A percentile compares a stretch with the other conserved stretches of the same genome.
Conservation (phyloP, 1,139 yeast species). For the Oligophagozyma castellii region DNA sequence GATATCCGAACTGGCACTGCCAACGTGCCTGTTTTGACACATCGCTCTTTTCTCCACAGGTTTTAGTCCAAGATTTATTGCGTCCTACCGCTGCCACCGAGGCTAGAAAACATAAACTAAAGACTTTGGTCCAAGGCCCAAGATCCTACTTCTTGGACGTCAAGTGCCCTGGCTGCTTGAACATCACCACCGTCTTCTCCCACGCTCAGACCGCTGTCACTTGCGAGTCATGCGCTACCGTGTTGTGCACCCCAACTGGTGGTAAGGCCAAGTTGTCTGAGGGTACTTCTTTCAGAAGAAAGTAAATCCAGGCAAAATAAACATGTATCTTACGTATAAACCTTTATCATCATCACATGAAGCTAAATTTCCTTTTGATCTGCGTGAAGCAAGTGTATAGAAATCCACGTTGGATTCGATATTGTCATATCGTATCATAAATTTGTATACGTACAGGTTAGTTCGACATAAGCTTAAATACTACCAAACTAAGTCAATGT, state of each 20-base stretch:
- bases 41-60: constrained; percentile 32
- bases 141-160: constrained; percentile 99
- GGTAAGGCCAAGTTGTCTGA: constrained; percentile 99
- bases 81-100: constrained; percentile 96
- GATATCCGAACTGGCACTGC: too few relatives aligned
- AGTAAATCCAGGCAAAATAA: constrained; percentile 36
- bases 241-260: constrained; percentile 98
- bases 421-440: too few relatives aligned
- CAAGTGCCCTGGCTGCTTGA: constrained; percentile 98
- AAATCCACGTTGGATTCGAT: too few relatives aligned
- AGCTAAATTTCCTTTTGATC: too few relatives aligned
- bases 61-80: constrained; percentile 94
- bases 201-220: constrained; percentile 99
- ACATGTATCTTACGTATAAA: too few relatives aligned
- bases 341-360: too few relatives aligned
- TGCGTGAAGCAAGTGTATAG: too few relatives aligned
- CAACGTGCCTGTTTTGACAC: too few relatives aligned
- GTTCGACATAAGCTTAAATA: too few relatives aligned
- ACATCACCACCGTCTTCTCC: constrained; percentile 98
- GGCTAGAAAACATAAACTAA: constrained; percentile 93
- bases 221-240: constrained; percentile 97
- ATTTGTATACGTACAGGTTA: too few relatives aligned
- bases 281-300: constrained; percentile 99
- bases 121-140: constrained; percentile 94
- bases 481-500: too few relatives aligned